A percentile compares a stretch with the other conserved stretches of the same genome.
These are phyloP conservation scores for Suillus spraguei DNA, from an alignment of 768 basidiomycete genomes.

Conservation along the genomic window DNA sequence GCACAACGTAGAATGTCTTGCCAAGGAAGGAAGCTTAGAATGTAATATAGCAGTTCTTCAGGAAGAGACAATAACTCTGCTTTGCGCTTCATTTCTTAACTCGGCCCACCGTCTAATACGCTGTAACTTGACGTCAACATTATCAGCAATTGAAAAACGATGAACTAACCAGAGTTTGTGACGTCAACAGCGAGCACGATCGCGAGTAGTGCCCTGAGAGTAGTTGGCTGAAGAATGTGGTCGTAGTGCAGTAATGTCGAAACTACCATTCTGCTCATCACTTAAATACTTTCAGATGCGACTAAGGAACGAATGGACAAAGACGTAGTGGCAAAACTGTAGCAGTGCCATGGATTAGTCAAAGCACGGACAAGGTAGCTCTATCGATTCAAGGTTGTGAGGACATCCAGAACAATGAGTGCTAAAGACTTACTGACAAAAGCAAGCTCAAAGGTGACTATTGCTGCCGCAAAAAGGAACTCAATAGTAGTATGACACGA, in stretches of 20 bases:
- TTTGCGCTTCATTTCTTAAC: background rate
- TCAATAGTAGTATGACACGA: too few species aligned
- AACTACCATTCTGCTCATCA: background rate
- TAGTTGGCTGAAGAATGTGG: background rate
- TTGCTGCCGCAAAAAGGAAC: background rate
- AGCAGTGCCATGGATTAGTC: background rate
- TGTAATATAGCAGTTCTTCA: background rate
- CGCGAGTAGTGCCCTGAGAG: background rate
- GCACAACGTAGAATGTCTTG: background rate
- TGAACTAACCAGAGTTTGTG: background rate
- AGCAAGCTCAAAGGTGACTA: background rate
- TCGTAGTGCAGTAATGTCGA: background rate
- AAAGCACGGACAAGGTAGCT: background rate
- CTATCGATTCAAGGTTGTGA: background rate
- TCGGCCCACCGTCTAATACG: background rate
- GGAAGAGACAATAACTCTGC: background rate
- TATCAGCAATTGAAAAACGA: background rate
- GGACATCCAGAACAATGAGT: background rate
- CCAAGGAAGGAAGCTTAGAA: background rate
- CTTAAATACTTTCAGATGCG: background rate
- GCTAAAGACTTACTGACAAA: background rate
- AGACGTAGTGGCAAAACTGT: background rate
- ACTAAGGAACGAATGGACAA: background rate
- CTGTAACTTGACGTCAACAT: background rate
- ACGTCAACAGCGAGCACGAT: background rate